Evolutionary conservation across 2,329 filamentous ascomycete species (phyloP), one percentile per base, ranked within the genome.

Genomic region (Verticillium isaacii): DNA sequence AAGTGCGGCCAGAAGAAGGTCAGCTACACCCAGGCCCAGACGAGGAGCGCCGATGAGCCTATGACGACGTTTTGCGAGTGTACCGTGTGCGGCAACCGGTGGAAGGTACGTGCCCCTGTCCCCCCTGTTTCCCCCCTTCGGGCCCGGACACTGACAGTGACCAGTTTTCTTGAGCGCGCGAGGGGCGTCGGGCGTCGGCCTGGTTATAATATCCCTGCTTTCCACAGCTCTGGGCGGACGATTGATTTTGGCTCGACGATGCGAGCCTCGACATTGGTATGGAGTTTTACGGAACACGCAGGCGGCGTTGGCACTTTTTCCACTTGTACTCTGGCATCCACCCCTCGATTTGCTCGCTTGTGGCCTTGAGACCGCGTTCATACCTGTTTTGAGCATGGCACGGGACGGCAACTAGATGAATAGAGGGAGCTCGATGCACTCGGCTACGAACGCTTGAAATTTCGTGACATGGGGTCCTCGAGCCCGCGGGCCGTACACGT

Each of bases 21-120:
- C 72, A 93, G 90, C 76, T 99, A 99, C 78, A 92, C 87, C 57
- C 95, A 99, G 79, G 95, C 95, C 5, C 95, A 99, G 82, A 99
- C 95, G 17, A 85, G 95, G 66, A 91, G 87, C 79, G 95, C 95
- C 67, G 95, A 99, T 85, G 95, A 98, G 79, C 94, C 94, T 67
- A 90, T 90, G 88, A 90, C 88, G 64, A 90, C 88, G 39, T 90
- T 90, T 74, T 90, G 88, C 77, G 86, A 89, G 73, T 90, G 88
- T 72, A 86, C 85, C 71, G 81, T 85, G 66, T 90, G 88, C 70
- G 88, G 88, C 57, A 83, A 90, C 71, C 82, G 87, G 61, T 90
- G 88, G 88, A 90, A 90, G 85, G 87, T 89, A 78, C 73, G 82
- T 70, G 29, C 19, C 25, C 25, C 4, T 25, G 5, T 25, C 4